Evolutionary conservation across 192 early-diverging fungal species (phyloP).

Genomic region (Backusella morwellensis): DNA sequence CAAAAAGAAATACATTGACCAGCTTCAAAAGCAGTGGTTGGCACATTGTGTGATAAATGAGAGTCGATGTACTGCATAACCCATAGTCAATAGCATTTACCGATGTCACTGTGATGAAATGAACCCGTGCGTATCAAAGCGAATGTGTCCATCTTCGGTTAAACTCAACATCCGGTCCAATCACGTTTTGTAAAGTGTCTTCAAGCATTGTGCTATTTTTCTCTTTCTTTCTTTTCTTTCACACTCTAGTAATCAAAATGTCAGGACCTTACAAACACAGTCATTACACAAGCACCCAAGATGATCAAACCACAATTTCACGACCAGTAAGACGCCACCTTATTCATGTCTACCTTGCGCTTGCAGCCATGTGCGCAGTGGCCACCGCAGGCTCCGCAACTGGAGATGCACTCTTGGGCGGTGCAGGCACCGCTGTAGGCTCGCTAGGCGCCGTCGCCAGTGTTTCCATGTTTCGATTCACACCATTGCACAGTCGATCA

Average conservation of each 20-base stretch:
- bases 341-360: constrained; percentile 21
- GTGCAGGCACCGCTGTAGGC: neutral
- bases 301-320: constrained; percentile 2
- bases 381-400: constrained; percentile 15
- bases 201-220: neutral
- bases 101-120: neutral
- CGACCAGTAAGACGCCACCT: constrained; percentile 27
- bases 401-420: neutral
- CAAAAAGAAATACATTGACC: too few species aligned
- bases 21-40: too few species aligned
- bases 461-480: constrained; percentile 9
- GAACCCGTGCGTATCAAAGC: neutral
- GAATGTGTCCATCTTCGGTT: neutral
- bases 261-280: constrained; percentile 1
- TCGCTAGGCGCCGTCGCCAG: constrained; percentile 16
- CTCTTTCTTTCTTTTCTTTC: neutral
- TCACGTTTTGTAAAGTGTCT: neutral
- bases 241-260: neutral
- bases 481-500: neutral
- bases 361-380: constrained; percentile 25
- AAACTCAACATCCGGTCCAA: neutral
- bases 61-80: too few species aligned
- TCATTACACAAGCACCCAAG: neutral
- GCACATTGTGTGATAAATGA: too few species aligned
- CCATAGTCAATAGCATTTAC: too few species aligned